A percentile compares a stretch with the other conserved stretches of the same genome.
phyloP scores from a whole-genome alignment of 257 asterid species.

The Capsicum rhomboideum region DNA sequence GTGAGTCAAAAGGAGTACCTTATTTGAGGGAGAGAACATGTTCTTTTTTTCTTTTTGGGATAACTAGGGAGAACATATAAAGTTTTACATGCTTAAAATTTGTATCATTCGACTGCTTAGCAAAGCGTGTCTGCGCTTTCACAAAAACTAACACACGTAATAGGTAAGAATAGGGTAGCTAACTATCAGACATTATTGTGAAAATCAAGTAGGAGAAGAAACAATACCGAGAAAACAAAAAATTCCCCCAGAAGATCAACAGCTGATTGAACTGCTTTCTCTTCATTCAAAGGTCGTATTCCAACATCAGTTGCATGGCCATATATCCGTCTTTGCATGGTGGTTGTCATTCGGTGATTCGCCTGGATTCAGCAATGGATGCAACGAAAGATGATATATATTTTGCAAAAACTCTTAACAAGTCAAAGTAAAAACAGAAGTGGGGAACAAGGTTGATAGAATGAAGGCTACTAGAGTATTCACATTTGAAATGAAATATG shows the following conservation, averaged over 20 bases:
- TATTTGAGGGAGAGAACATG: neutral
- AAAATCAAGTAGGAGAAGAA: slow-evolving; percentile 13
- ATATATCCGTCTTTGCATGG: slow-evolving; percentile 85
- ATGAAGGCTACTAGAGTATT: neutral
- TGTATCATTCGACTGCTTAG: neutral
- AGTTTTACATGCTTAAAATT: neutral
- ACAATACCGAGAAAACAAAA: slow-evolving; percentile 71
- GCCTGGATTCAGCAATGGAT: slow-evolving; percentile 37
- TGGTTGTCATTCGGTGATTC: slow-evolving; percentile 83
- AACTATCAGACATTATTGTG: neutral
- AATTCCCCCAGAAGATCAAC: slow-evolving; percentile 85
- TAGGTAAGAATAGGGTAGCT: neutral
- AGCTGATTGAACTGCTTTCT: slow-evolving; percentile 95
- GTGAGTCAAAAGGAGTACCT: neutral
- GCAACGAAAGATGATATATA: neutral
- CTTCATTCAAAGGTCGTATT: slow-evolving; percentile 90
- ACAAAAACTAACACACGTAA: neutral
- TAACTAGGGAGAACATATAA: neutral
- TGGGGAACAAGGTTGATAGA: neutral
- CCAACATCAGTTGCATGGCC: slow-evolving; percentile 93
- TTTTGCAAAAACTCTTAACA: neutral
- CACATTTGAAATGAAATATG: neutral
- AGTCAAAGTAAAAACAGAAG: neutral
- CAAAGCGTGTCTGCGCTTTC: neutral
- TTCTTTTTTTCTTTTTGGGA: neutral